Percentiles rank a stretch among this genome's conserved stretches.
These are phyloP conservation scores for Trichoderma gamsii DNA, from an alignment of 495 filamentous ascomycete genomes.

Conservation along the genomic window DNA sequence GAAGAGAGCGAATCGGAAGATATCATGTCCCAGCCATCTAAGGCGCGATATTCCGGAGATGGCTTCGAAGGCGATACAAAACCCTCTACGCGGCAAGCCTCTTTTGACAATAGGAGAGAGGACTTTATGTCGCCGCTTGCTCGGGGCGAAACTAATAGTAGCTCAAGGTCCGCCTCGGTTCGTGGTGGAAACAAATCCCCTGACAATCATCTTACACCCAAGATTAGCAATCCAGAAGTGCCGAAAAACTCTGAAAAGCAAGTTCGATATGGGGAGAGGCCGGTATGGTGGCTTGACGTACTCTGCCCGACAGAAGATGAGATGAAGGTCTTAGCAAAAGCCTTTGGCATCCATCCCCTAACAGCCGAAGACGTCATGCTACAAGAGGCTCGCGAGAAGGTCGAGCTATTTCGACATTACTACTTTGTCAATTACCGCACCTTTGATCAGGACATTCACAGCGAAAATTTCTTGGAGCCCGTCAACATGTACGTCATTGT, in stretches of 20 bases:
- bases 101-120: constrained; percentile 24
- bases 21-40: constrained; percentile 24
- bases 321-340: constrained; percentile 84
- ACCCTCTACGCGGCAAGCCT: constrained; percentile 32
- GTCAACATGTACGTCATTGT: constrained; percentile 98
- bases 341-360: constrained; percentile 90
- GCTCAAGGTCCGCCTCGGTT: not conserved
- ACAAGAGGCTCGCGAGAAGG: constrained; percentile 94
- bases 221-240: constrained; percentile 20
- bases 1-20: constrained; percentile 60
- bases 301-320: constrained; percentile 84
- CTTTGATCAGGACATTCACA: constrained; percentile 88
- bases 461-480: constrained; percentile 83
- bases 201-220: constrained; percentile 24
- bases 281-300: constrained; percentile 94
- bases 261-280: constrained; percentile 76
- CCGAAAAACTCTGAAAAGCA: constrained; percentile 35
- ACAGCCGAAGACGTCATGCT: constrained; percentile 96
- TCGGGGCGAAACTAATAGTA: not conserved
- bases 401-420: constrained; percentile 93
- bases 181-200: constrained; percentile 22
- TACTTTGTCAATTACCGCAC: constrained; percentile 98
- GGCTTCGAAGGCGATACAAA: constrained; percentile 26
- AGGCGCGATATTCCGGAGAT: constrained; percentile 24
- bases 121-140: constrained; percentile 16